Percentiles rank a stretch among this genome's conserved stretches.
These are phyloP conservation scores for Mrakia hoshinonis DNA, from an alignment of 768 basidiomycete species.

Conservation along the genomic window DNA sequence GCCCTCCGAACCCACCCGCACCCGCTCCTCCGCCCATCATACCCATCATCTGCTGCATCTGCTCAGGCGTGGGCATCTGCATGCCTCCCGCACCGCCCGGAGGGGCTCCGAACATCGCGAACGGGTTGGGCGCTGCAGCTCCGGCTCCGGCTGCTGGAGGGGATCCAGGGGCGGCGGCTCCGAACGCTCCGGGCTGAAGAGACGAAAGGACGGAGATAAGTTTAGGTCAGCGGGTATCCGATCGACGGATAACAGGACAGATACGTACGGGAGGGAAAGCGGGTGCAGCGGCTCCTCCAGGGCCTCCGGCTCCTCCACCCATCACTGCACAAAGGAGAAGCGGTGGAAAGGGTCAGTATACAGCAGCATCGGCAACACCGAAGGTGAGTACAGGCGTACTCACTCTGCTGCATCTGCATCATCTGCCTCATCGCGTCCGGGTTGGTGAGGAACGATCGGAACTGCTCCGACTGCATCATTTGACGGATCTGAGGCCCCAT, in stretches of 20 bases:
- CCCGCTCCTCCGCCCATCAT: slow-evolving; percentile 29
- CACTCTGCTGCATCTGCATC: slow-evolving; percentile 28
- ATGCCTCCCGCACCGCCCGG: slow-evolving; percentile 13
- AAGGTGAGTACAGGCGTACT: neutral
- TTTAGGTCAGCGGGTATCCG: neutral
- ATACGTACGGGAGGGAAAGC: slow-evolving; percentile 28
- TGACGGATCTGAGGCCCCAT: slow-evolving; percentile 28
- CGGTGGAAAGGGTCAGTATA: neutral
- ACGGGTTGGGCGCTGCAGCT: slow-evolving; percentile 11
- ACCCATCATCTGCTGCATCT: slow-evolving; percentile 25
- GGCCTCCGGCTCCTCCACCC: slow-evolving; percentile 24
- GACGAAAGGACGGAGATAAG: neutral
- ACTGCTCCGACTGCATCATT: slow-evolving; percentile 26
- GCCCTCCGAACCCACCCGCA: slow-evolving; percentile 3
- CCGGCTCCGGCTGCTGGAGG: neutral
- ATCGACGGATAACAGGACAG: neutral
- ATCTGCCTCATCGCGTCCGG: slow-evolving; percentile 25
- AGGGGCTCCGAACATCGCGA: slow-evolving; percentile 8
- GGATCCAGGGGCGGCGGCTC: neutral
- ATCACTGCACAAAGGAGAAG: slow-evolving; percentile 10
- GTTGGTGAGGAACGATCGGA: slow-evolving; percentile 23
- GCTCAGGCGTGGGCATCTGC: slow-evolving; percentile 27
- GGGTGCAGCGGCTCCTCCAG: slow-evolving; percentile 5
- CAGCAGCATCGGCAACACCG: neutral
- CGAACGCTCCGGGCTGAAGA: slow-evolving; percentile 27